Conservation (phyloP, 345 rosid genomes). For the Anastatica hierochuntica region DNA sequence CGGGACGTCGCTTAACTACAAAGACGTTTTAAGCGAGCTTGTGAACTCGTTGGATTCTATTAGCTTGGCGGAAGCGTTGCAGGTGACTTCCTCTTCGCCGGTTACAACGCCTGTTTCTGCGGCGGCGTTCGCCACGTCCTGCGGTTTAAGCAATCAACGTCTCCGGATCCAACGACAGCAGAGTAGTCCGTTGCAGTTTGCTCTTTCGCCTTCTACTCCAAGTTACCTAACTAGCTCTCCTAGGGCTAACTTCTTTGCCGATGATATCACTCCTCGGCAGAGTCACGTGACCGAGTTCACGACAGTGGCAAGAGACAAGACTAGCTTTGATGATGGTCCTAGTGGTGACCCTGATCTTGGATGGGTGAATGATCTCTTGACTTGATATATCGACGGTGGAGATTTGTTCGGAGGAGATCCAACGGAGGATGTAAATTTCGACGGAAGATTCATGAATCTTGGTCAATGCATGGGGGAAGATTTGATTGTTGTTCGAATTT, state of each 20-base stretch:
- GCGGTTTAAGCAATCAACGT: background rate
- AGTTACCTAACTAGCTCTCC: background rate
- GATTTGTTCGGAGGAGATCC: conserved; percentile 73
- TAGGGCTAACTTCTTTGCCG: background rate
- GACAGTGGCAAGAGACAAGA: background rate
- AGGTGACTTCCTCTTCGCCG: background rate
- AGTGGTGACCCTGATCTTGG: background rate
- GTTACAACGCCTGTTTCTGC: background rate
- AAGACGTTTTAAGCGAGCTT: background rate
- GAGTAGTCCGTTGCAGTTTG: background rate
- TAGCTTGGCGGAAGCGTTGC: background rate
- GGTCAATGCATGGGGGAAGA: conserved; percentile 1
- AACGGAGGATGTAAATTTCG: conserved; percentile 3
- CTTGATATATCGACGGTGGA: too few relatives aligned
- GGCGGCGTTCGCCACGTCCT: background rate
- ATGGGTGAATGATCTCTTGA: background rate
- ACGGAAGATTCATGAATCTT: background rate
- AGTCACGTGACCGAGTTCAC: too few relatives aligned
- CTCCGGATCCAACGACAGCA: too few relatives aligned
- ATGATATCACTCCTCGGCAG: too few relatives aligned
- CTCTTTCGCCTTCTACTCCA: background rate
- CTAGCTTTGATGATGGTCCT: background rate
- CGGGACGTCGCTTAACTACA: background rate
- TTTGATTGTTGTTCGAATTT: conserved; percentile 21
- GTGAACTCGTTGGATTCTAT: background rate